Evolutionary conservation across 2,329 filamentous ascomycete genomes (phyloP).

Genomic region (Neopestalotiopsis sp.): DNA sequence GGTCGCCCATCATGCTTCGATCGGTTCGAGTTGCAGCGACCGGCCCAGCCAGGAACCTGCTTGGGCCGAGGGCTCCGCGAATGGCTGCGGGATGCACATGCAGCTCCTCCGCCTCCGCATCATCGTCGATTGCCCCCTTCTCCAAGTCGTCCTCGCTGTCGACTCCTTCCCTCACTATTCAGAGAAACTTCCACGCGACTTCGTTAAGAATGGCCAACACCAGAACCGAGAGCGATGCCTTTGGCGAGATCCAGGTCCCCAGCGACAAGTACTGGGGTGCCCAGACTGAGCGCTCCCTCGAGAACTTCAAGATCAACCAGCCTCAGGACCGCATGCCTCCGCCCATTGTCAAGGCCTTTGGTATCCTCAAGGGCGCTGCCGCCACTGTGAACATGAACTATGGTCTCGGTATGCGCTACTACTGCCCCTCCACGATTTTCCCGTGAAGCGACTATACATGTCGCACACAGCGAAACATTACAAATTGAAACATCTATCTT

Average conservation of each 20-base stretch:
- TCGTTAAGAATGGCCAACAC: constrained; percentile 57
- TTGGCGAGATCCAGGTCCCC: constrained; percentile 93
- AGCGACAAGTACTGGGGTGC: constrained; percentile 98
- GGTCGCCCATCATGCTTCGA: constrained; percentile 38
- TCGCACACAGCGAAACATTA: constrained; percentile 23
- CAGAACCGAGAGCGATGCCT: constrained; percentile 94
- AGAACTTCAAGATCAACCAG: constrained; percentile 99
- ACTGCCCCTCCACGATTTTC: not conserved
- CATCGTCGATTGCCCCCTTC: constrained; percentile 26
- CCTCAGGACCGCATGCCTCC: constrained; percentile 98
- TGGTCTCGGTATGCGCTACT: constrained; percentile 71
- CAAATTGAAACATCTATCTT: constrained; percentile 1
- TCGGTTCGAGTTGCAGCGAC: constrained; percentile 39
- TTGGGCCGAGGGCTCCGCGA: constrained; percentile 40
- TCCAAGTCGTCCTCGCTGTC: constrained; percentile 23
- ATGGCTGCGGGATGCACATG: constrained; percentile 38
- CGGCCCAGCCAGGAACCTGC: constrained; percentile 35
- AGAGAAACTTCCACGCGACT: constrained; percentile 49
- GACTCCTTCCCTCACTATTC: constrained; percentile 33
- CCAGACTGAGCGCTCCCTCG: constrained; percentile 93
- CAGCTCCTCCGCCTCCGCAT: constrained; percentile 28
- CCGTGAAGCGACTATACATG: not conserved
- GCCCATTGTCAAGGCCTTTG: constrained; percentile 89
- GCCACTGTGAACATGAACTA: constrained; percentile 95
- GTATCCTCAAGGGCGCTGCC: constrained; percentile 95